A percentile compares a stretch with the other conserved stretches of the same genome.
These are phyloP conservation scores for Tetraselmis striata DNA, from an alignment of 139 green algal genomes.

Conservation along the genomic window DNA sequence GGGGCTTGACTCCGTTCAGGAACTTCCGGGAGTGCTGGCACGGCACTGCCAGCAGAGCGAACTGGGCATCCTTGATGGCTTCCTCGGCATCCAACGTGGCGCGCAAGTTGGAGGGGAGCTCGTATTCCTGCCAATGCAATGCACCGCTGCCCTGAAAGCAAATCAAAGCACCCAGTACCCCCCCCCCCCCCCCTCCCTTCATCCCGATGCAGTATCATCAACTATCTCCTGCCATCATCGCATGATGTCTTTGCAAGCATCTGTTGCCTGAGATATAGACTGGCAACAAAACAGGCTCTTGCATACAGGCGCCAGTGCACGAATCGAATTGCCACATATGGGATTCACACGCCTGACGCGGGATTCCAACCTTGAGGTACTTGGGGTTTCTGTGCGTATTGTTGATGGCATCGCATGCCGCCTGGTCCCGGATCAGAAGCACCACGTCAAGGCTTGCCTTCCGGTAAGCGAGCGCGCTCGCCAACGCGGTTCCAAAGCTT, in stretches of 20 bases:
- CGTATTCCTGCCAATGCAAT: constrained; percentile 61
- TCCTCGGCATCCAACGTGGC: constrained; percentile 65
- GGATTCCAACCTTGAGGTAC: constrained; percentile 72
- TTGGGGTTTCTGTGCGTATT: constrained; percentile 72
- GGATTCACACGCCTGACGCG: too few species aligned
- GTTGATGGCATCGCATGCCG: constrained; percentile 84
- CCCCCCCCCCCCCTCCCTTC: too few species aligned
- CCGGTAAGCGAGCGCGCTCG: constrained; percentile 69
- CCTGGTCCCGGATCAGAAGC: constrained; percentile 74
- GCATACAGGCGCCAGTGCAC: too few species aligned
- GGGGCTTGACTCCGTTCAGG: constrained; percentile 60
- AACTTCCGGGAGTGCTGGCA: constrained; percentile 85
- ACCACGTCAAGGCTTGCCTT: constrained; percentile 58
- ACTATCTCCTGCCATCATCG: too few species aligned
- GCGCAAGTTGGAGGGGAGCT: constrained; percentile 78
- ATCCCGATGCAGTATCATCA: too few species aligned
- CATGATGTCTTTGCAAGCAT: too few species aligned
- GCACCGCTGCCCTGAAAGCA: too few species aligned
- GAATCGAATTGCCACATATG: too few species aligned
- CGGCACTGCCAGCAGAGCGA: constrained; percentile 88
- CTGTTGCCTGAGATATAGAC: too few species aligned
- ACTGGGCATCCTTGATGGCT: constrained; percentile 71
- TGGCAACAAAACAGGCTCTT: too few species aligned
- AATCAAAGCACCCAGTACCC: too few species aligned
- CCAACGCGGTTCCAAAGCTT: constrained; percentile 96